Base-by-base conservation (phyloP, 306 rosid genomes). In the Vigna nakashimae region DNA sequence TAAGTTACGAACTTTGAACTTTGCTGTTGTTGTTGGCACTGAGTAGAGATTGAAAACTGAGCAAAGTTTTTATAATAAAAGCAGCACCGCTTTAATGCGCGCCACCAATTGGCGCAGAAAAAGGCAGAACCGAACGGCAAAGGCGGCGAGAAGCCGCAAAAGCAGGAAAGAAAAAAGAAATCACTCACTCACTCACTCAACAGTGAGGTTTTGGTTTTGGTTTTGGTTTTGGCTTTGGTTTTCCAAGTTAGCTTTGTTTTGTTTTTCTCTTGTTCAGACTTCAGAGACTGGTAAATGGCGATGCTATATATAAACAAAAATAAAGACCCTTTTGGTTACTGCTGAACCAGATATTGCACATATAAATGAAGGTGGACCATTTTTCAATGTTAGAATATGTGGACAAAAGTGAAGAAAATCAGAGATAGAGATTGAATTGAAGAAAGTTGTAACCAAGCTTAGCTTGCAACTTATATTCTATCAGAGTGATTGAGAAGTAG, bases 81-180 rank as follows among this genome's bases (percentile, higher is more conserved):
- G 76, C 45, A 73, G 45, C 78, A 60, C 80, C 77, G 82, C 55
- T 89, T 89, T 75, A 89, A 89, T 85, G 91, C 64, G 91, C 90
- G 92, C 89, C 90, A 87, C 87, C 83, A 87, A 79, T 83, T 73
- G 84, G 87, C 62, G 80, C 84, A 75, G 90, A 81, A 75, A 82
- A 82, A 73, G 78, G 77, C 84, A 76, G 87, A 73, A 87, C 78
- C 50, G 79, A 83, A 84, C 78, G 77, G 48, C 82, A 80, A 85
- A 84, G 92, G 82, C 98, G 94, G 97, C 92, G 81, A 80, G 74
- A 48, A 78, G 88, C 81, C 88, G 89, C 89, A 80, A 90, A 91
- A 90, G 89, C 87, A 81, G 89, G 78, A 78, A 77, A 82, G 34
- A 80, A 32, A 9, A 50, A 18, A 8, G 17, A 73, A 63, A 17